Percentiles rank a stretch among this genome's conserved stretches.
phyloP scores from a whole-genome alignment of 495 filamentous ascomycete species.

The Neurospora sp. region DNA sequence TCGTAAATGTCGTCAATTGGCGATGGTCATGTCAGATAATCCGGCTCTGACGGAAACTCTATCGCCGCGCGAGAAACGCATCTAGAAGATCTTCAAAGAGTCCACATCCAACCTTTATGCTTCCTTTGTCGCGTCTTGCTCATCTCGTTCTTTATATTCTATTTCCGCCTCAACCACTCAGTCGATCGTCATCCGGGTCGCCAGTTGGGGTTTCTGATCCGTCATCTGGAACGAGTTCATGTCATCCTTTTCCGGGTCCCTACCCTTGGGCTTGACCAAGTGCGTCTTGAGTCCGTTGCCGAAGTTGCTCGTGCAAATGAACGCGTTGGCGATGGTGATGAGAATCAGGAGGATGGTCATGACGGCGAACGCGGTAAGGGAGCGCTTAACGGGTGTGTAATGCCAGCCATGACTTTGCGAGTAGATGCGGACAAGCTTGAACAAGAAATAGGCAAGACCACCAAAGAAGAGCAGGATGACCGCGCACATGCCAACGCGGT shows the following conservation, averaged over 20 bases:
- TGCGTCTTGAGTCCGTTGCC: constrained; percentile 81
- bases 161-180: constrained; percentile 24
- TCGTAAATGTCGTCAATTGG: not conserved
- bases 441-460: constrained; percentile 90
- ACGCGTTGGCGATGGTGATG: constrained; percentile 79
- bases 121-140: not conserved
- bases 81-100: not conserved
- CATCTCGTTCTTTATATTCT: not conserved
- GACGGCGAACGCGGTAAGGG: constrained; percentile 84
- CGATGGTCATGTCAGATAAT: not conserved
- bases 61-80: not conserved
- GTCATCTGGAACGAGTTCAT: constrained; percentile 60
- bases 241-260: constrained; percentile 59
- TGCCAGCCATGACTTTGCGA: constrained; percentile 34
- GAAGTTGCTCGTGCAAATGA: constrained; percentile 84
- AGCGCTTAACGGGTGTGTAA: constrained; percentile 66
- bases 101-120: constrained; percentile 1
- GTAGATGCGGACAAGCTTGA: constrained; percentile 97
- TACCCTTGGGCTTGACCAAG: constrained; percentile 52
- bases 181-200: constrained; percentile 84
- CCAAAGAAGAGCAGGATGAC: constrained; percentile 83
- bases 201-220: constrained; percentile 48
- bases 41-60: not conserved
- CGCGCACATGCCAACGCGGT: constrained; percentile 58
- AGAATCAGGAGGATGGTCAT: constrained; percentile 84